These are phyloP conservation scores for Beauveria medogensis DNA, from an alignment of 2,329 filamentous ascomycete genomes.

Conservation along the genomic window DNA sequence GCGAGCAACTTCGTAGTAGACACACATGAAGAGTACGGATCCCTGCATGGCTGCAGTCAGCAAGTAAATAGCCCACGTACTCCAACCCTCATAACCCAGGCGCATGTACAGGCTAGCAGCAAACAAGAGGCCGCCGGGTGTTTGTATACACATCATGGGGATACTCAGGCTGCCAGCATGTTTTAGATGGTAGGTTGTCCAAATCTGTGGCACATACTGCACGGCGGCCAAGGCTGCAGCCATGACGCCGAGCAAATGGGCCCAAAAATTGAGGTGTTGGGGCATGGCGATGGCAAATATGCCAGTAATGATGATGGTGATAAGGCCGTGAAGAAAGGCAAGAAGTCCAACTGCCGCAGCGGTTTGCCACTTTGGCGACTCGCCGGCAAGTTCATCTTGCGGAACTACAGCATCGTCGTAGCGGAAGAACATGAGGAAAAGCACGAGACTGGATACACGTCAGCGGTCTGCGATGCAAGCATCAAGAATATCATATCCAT, in stretches of 20 bases:
- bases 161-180: constrained; percentile 88
- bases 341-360: constrained; percentile 66
- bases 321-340: constrained; percentile 69
- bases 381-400: constrained; percentile 39
- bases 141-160: constrained; percentile 97
- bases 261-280: constrained; percentile 64
- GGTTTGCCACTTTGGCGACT: constrained; percentile 64
- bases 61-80: constrained; percentile 87
- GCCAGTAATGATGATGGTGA: constrained; percentile 59
- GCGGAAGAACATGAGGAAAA: constrained; percentile 94
- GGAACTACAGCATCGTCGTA: constrained; percentile 46
- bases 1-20: constrained; percentile 60
- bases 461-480: constrained; percentile 13
- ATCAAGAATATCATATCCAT: constrained; percentile 26
- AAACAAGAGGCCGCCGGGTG: constrained; percentile 85
- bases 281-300: constrained; percentile 59
- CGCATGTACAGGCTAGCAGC: constrained; percentile 74
- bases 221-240: constrained; percentile 71
- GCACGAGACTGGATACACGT: constrained; percentile 57
- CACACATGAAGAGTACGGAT: constrained; percentile 67
- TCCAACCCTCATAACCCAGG: constrained; percentile 80
- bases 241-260: constrained; percentile 74
- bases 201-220: constrained; percentile 94
- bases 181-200: constrained; percentile 77
- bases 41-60: constrained; percentile 83